phyloP scores from a whole-genome alignment of 2,329 filamentous ascomycete genomes.

The Rugonectria rugulosa region DNA sequence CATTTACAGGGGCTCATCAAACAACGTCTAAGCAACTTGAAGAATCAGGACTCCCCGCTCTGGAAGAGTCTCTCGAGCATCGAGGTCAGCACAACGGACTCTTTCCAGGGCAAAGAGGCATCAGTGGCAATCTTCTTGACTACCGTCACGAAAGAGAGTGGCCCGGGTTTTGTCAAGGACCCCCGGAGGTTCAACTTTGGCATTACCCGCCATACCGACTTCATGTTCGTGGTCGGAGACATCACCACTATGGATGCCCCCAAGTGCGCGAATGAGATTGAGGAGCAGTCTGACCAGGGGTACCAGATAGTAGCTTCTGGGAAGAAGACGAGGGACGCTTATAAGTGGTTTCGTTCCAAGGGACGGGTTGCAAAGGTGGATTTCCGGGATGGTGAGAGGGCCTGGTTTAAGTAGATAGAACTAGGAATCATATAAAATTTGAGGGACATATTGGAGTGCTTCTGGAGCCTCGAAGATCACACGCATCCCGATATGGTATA shows the following conservation, averaged over 20 bases:
- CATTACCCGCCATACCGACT: conserved; percentile 6
- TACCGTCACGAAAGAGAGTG: conserved; percentile 6
- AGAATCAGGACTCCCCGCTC: neutral
- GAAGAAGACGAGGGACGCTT: conserved; percentile 13
- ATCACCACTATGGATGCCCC: conserved; percentile 5
- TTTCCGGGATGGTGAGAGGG: neutral
- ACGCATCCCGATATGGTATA: conserved; percentile 1
- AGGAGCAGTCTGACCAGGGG: neutral
- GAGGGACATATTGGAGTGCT: no score
- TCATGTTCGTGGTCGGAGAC: conserved; percentile 10
- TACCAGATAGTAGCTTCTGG: neutral
- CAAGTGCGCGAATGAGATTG: neutral
- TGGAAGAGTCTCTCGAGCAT: neutral
- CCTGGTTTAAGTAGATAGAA: neutral
- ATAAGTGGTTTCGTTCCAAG: conserved; percentile 1
- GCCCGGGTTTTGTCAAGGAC: conserved; percentile 11
- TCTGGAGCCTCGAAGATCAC: neutral
- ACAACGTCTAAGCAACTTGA: neutral
- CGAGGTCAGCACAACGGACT: conserved; percentile 5
- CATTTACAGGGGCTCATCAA: neutral
- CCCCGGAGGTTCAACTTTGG: conserved; percentile 13
- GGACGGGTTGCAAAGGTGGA: neutral
- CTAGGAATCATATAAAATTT: no score
- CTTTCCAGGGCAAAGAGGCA: conserved; percentile 17
- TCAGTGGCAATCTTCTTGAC: conserved; percentile 10